Evolutionary conservation across 495 filamentous ascomycete genomes (phyloP).

Genomic region (Talaromyces nanjingensis): DNA sequence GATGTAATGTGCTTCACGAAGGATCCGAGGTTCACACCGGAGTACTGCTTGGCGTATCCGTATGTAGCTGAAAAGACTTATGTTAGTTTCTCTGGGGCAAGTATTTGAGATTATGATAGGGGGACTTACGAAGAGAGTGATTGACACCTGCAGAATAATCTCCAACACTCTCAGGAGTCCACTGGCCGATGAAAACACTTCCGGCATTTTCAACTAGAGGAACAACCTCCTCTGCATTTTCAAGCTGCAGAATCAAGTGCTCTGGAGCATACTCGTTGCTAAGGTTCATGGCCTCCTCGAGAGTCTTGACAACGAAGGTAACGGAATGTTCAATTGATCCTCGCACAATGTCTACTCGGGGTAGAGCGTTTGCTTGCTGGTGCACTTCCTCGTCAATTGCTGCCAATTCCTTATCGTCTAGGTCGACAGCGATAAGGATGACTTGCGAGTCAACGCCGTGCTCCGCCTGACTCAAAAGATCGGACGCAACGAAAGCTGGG

Average conservation of each 20-base stretch:
- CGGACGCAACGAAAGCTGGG: slow-evolving; percentile 91
- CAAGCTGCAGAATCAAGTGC: slow-evolving; percentile 88
- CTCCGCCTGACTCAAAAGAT: slow-evolving; percentile 91
- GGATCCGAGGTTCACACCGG: slow-evolving; percentile 88
- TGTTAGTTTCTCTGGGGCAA: neutral
- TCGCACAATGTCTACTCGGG: slow-evolving; percentile 85
- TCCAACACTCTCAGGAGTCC: slow-evolving; percentile 95
- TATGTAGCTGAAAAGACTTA: slow-evolving; percentile 64
- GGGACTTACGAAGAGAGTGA: slow-evolving; percentile 82
- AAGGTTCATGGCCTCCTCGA: slow-evolving; percentile 77
- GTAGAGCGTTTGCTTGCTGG: slow-evolving; percentile 77
- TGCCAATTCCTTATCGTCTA: slow-evolving; percentile 59
- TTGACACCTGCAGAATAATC: slow-evolving; percentile 98
- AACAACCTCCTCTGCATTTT: slow-evolving; percentile 63
- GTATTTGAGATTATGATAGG: neutral
- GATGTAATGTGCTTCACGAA: slow-evolving; percentile 97
- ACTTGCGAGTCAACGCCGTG: slow-evolving; percentile 96
- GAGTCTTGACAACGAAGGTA: slow-evolving; percentile 70
- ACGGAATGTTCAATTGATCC: slow-evolving; percentile 89
- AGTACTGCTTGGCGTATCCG: slow-evolving; percentile 96
- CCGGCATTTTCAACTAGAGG: slow-evolving; percentile 86
- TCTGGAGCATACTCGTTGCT: slow-evolving; percentile 97
- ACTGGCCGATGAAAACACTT: slow-evolving; percentile 88
- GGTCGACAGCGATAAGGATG: slow-evolving; percentile 78
- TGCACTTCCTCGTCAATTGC: slow-evolving; percentile 91